Percentiles rank a stretch among this genome's conserved stretches.
Evolutionary conservation across 257 asterid species (phyloP).

Genomic region (Primulina tabacum): DNA sequence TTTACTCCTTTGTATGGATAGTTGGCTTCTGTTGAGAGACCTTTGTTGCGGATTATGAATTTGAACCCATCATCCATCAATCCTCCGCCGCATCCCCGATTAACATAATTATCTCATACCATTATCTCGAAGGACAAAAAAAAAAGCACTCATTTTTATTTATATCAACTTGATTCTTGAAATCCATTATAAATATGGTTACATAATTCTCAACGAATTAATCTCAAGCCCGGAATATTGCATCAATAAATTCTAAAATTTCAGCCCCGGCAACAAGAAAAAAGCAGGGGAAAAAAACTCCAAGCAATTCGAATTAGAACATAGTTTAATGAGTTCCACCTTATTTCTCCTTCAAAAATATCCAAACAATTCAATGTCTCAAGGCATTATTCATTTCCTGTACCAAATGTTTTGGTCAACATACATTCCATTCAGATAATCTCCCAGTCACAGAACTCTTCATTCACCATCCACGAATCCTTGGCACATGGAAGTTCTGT

Average conservation of each 20-base stretch:
- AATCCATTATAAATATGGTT: no score
- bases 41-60: conserved; percentile 17
- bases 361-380: background rate
- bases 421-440: background rate
- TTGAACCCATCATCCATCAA: conserved; percentile 17
- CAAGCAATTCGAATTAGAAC: background rate
- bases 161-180: no score
- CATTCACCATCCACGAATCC: background rate
- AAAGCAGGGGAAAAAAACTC: background rate
- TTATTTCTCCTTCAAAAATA: no score
- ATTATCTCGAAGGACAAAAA: background rate
- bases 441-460: background rate
- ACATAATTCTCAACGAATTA: no score
- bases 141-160: no score
- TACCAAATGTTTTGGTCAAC: no score
- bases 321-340: background rate
- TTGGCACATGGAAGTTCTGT: background rate
- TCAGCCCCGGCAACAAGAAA: no score
- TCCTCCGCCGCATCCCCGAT: conserved; percentile 25
- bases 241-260: no score
- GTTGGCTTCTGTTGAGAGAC: conserved; percentile 16
- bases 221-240: no score
- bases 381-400: background rate
- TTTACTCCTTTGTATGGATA: conserved; percentile 25
- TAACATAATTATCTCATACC: background rate